Conservation (phyloP, 2,329 filamentous ascomycete genomes). For the Colletotrichum sp. region DNA sequence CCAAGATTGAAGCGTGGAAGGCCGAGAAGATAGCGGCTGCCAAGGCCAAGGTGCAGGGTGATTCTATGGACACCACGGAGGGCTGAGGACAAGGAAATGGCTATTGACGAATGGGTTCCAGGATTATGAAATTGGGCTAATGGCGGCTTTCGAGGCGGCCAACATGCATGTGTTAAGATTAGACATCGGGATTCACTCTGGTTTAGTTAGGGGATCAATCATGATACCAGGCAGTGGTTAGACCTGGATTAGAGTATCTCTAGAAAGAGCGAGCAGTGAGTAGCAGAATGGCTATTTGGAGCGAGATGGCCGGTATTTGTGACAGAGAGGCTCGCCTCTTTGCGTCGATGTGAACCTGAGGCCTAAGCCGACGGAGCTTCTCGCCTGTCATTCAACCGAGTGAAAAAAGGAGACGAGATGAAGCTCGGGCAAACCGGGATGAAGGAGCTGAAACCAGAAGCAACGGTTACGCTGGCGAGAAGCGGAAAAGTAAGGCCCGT, state of each 20-base stretch:
- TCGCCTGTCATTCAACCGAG: neutral
- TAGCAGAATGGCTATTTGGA: neutral
- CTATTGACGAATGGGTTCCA: neutral
- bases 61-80: conserved; percentile 51
- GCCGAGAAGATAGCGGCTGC: conserved; percentile 53
- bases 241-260: neutral
- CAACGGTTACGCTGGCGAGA: neutral
- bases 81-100: conserved; percentile 22
- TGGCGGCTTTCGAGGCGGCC: neutral
- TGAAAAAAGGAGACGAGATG: neutral
- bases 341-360: neutral
- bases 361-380: neutral
- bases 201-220: neutral
- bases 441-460: neutral
- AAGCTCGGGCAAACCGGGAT: neutral
- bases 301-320: conserved; percentile 2
- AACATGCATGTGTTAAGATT: neutral
- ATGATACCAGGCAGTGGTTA: neutral
- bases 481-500: neutral
- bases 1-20: conserved; percentile 58
- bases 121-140: neutral
- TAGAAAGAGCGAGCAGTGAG: neutral
- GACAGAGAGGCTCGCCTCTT: neutral
- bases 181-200: neutral
- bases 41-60: conserved; percentile 37